Percentiles rank a stretch among this genome's conserved stretches.
phyloP scores from a whole-genome alignment of 106 monocot genomes.

The Posidonia australis region DNA sequence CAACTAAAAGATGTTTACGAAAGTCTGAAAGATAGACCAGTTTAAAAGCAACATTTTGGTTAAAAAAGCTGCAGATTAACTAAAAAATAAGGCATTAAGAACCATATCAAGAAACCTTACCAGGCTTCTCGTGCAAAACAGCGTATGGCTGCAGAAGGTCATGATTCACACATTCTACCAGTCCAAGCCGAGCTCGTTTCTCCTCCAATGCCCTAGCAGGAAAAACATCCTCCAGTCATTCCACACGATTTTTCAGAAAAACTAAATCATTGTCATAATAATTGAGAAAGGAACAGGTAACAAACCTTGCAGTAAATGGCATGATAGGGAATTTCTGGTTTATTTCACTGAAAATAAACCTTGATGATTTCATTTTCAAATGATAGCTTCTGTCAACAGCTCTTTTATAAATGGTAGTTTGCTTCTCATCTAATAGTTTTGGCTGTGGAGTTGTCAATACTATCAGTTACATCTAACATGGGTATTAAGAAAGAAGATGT shows the following conservation, averaged over 20 bases:
- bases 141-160: slow-evolving; percentile 78
- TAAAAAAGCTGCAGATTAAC: not conserved
- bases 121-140: slow-evolving; percentile 79
- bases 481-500: too few species aligned
- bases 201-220: slow-evolving; percentile 56
- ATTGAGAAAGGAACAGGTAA: not conserved
- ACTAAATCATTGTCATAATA: not conserved
- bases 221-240: slow-evolving; percentile 1
- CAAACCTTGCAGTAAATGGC: slow-evolving; percentile 89
- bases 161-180: slow-evolving; percentile 83
- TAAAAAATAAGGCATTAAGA: not conserved
- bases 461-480: not conserved
- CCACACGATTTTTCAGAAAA: not conserved
- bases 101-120: slow-evolving; percentile 14
- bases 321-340: slow-evolving; percentile 81
- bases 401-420: slow-evolving; percentile 89
- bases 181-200: slow-evolving; percentile 66
- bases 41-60: not conserved
- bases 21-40: not conserved
- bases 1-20: too few species aligned
- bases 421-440: slow-evolving; percentile 74
- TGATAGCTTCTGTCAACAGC: slow-evolving; percentile 90
- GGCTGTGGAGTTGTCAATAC: slow-evolving; percentile 27
- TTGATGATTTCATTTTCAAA: slow-evolving; percentile 84
- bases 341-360: slow-evolving; percentile 95